These are phyloP conservation scores for Tardiomyces blankii DNA, from an alignment of 1,139 yeast species.

Conservation along the genomic window DNA sequence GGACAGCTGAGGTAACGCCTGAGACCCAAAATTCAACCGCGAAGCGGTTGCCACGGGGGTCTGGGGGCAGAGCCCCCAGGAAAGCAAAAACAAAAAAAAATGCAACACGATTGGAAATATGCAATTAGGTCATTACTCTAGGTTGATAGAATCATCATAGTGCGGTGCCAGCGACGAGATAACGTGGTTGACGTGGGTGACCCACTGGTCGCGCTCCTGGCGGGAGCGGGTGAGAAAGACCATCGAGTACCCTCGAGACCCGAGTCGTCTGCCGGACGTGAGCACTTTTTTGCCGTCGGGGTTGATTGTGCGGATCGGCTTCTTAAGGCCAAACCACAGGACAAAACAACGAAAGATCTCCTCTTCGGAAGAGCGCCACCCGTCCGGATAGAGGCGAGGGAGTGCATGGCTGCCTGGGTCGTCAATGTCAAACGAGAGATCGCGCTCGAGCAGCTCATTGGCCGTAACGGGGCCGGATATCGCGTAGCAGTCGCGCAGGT, in stretches of 20 bases:
- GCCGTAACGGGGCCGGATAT: constrained; percentile 60
- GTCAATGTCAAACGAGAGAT: constrained; percentile 33
- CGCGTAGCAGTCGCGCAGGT: constrained; percentile 57
- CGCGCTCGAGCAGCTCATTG: constrained; percentile 43
- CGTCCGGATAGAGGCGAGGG: constrained; percentile 70
- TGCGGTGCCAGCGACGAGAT: constrained; percentile 1
- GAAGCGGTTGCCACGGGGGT: too few relatives aligned
- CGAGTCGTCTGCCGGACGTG: constrained; percentile 34
- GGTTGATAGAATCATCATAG: too few relatives aligned
- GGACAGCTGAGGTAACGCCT: too few relatives aligned
- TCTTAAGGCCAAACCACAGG: constrained; percentile 67
- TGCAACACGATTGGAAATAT: too few relatives aligned
- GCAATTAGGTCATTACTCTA: constrained; percentile 8
- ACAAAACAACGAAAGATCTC: constrained; percentile 67
- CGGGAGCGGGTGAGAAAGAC: constrained; percentile 75
- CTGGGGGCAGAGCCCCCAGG: too few relatives aligned
- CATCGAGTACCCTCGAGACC: constrained; percentile 56
- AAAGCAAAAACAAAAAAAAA: too few relatives aligned
- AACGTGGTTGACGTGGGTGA: constrained; percentile 44
- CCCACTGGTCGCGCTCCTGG: constrained; percentile 82
- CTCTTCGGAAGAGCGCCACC: constrained; percentile 75
- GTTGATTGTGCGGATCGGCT: constrained; percentile 20
- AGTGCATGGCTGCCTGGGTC: constrained; percentile 47
- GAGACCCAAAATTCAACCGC: too few relatives aligned
- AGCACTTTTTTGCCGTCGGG: constrained; percentile 16